phyloP scores from a whole-genome alignment of 257 asterid genomes.

The Nicotiana tabacum region DNA sequence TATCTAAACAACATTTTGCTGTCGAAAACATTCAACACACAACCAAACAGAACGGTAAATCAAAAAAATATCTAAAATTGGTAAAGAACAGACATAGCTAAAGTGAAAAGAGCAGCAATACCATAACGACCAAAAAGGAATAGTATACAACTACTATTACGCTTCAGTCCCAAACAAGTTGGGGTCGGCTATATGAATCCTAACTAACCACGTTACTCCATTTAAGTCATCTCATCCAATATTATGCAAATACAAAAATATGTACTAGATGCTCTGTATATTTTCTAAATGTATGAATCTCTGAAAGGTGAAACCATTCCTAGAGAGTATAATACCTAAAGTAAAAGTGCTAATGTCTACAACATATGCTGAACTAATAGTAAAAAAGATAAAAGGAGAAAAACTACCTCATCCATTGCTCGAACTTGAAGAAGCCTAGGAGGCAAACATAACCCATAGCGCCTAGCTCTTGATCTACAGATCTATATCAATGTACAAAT shows the following conservation, averaged over 20 bases:
- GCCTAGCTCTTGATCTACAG: constrained; percentile 29
- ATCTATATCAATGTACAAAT: constrained; percentile 28
- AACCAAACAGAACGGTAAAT: neutral
- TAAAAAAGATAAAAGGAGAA: neutral
- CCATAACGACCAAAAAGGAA: neutral
- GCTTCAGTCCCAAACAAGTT: no score
- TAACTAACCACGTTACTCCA: no score
- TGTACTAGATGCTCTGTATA: no score
- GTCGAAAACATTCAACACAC: neutral
- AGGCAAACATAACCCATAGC: constrained; percentile 32
- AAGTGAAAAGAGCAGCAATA: neutral
- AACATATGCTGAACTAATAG: no score
- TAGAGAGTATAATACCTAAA: no score
- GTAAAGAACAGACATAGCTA: neutral
- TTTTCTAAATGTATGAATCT: no score
- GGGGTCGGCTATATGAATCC: no score
- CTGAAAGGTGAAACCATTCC: no score
- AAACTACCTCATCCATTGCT: constrained; percentile 59
- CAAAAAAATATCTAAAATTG: neutral
- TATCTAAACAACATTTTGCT: neutral
- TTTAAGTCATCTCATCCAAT: no score
- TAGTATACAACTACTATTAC: no score
- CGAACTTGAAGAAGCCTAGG: constrained; percentile 30
- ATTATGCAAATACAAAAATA: no score
- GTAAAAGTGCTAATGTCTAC: no score